Base-by-base conservation (phyloP, 495 filamentous ascomycete species). In the Aspergillus diversus region DNA sequence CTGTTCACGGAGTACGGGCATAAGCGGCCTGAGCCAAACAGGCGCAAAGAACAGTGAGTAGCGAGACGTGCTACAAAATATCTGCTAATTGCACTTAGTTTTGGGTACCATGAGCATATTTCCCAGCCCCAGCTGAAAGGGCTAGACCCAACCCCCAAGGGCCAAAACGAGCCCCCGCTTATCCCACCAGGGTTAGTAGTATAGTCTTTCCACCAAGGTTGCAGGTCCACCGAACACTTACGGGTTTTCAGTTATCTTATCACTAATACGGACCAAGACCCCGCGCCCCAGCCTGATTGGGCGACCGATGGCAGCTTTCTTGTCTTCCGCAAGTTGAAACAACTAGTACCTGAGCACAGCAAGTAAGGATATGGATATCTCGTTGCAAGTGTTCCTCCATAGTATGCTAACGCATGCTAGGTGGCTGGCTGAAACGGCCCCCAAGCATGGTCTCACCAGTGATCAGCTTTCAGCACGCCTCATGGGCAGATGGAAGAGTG, bases 401-500 rank as follows among this genome's bases (percentile, higher is more conserved):
- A 27, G 37, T 39, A 31, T 13, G 27, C 34, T 32, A 27, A 2
- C 32, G 3, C 6, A 4, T 6, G 8, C 12, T 9, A 43, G 39
- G n/a, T 43, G 39, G 39, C 39, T 43, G 39, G 39, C 39, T 6
- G 8, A 6, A 11, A 42, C 53, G 11, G 59, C 49, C 21, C 8
- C 15, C 61, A 39, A 54, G 13, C 49, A 64, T 21, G 21, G 15
- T 9, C 49, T 53, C 12, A 51, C 32, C 34, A 54, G 7, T 6
- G 73, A 75, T 16, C 63, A 75, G 37, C 54, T 79, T 34, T 66
- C 50, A n/a, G 73, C 69, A n/a, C 67, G 70, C 39, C 33, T 78
- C 54, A 73, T 78, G 63, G 75, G 75, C 12, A 54, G 74, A 55
- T 78, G 75, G 75, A 73, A 70, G 61, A 78, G 65, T 27, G 75